These are phyloP conservation scores for Gymnopilus junonius DNA, from an alignment of 768 basidiomycete species.

Conservation along the genomic window DNA sequence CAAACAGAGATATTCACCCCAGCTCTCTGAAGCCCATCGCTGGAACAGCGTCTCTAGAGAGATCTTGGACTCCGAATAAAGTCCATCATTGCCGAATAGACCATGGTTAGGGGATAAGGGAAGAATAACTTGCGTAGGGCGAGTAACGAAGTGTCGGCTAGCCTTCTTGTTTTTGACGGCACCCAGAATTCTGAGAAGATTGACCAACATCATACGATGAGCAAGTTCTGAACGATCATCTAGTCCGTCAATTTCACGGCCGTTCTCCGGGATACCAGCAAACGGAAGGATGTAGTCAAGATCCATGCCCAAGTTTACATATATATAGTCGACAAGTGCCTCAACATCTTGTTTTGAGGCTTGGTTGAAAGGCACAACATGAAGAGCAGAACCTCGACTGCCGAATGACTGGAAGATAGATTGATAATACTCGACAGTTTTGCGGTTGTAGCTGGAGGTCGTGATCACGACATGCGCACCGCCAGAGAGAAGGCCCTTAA, in stretches of 20 bases:
- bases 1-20: conserved; percentile 98
- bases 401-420: conserved; percentile 96
- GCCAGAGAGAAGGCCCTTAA: conserved; percentile 95
- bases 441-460: conserved; percentile 95
- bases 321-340: conserved; percentile 97
- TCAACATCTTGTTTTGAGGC: conserved; percentile 99
- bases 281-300: conserved; percentile 99
- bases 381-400: conserved; percentile 93
- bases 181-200: conserved; percentile 93
- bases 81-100: conserved; percentile 95
- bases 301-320: conserved; percentile 92
- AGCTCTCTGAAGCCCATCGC: conserved; percentile 96
- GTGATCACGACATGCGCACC: conserved; percentile 98
- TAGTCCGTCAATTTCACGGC: conserved; percentile 95
- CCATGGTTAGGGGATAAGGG: conserved; percentile 99
- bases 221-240: conserved; percentile 98
- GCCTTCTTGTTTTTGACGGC: conserved; percentile 99
- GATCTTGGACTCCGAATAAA: conserved; percentile 99
- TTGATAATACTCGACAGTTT: conserved; percentile 98
- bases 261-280: conserved; percentile 98
- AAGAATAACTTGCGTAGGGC: conserved; percentile 97
- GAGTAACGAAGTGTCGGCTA: conserved; percentile 93
- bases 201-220: conserved; percentile 98
- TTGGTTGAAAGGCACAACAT: conserved; percentile 99
- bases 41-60: conserved; percentile 98